Base-by-base conservation (phyloP, 495 filamentous ascomycete species). In the Penicillium parvum region DNA sequence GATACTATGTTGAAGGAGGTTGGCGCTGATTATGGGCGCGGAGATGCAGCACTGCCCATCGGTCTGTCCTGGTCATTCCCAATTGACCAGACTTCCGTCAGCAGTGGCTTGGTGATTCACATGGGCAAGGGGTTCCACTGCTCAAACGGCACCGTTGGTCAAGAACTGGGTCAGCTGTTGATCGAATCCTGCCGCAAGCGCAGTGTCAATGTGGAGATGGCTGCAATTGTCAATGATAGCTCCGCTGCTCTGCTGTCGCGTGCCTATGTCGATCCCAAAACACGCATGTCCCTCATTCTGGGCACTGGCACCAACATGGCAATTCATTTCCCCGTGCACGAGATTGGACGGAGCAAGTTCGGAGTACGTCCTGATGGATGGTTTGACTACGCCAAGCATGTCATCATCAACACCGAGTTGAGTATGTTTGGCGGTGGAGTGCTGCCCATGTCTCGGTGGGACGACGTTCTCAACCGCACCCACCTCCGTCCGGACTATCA, bases 301-400 rank as follows among this genome's bases (percentile, higher is more conserved):
- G 89, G 88, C 6, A 95, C 89, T 0, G 89, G 89, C 20, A 86
- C 84, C 45, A 95, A 95, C 57, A 86, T 88, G 30, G 90, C 89
- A 1, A 86, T 64, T 63, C 84, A 65, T 64, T 90, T 71, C 61
- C 80, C 69, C 37, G 68, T 86, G 6, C 73, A 70, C 32, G 79
- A 75, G 38, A 75, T 95, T 20, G 78, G 83, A 36, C 63, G 70
- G 7, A 71, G 67, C 53, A 94, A 94, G 49, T 74, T 78, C 35
- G 68, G 67, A 5, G 43, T 49, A 0, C 53, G 74, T 22, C 61
- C 64, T 0, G 52, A 60, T 10, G 61, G 61, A 9, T 70, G 64
- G 63, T 77, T 66, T 26, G 72, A 74, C 9, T 67, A 80, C 28
- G 70, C 60, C 15, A 69, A 68, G 34, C 62, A 83, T 47, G 84